phyloP scores from a whole-genome alignment of 257 asterid species.

The Jacaranda mimosifolia region DNA sequence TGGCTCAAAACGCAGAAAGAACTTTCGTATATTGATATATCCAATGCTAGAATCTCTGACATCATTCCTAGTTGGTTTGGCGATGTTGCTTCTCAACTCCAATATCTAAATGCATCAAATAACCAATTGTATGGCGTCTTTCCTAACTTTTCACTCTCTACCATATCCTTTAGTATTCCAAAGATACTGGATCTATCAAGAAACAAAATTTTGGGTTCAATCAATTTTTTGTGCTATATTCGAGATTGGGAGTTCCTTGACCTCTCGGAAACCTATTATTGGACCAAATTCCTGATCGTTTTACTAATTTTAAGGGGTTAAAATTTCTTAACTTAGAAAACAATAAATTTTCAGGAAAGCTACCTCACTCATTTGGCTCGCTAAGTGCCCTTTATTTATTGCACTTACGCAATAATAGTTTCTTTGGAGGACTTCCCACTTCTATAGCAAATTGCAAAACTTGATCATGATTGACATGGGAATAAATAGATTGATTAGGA shows the following conservation, averaged over 20 bases:
- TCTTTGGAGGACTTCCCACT: slow-evolving; percentile 32
- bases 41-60: slow-evolving; percentile 25
- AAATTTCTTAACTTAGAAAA: background rate
- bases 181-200: background rate
- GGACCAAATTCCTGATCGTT: background rate
- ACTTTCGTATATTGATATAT: slow-evolving; percentile 7
- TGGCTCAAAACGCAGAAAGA: slow-evolving; percentile 36
- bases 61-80: slow-evolving; percentile 34
- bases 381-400: background rate
- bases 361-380: background rate
- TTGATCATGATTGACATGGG: slow-evolving; percentile 12
- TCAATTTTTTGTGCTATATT: background rate
- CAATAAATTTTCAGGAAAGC: slow-evolving; percentile 24
- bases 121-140: slow-evolving; percentile 30
- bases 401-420: slow-evolving; percentile 21
- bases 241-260: background rate
- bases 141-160: slow-evolving; percentile 30
- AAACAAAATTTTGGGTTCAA: background rate
- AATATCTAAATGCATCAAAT: slow-evolving; percentile 31
- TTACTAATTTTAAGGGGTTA: background rate
- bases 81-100: background rate
- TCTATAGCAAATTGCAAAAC: slow-evolving; percentile 25
- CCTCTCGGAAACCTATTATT: background rate
- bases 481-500: slow-evolving; percentile 12
- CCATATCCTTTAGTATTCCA: background rate